Conservation (phyloP, 2,329 filamentous ascomycete species). For the Monilinia aucupariae region DNA sequence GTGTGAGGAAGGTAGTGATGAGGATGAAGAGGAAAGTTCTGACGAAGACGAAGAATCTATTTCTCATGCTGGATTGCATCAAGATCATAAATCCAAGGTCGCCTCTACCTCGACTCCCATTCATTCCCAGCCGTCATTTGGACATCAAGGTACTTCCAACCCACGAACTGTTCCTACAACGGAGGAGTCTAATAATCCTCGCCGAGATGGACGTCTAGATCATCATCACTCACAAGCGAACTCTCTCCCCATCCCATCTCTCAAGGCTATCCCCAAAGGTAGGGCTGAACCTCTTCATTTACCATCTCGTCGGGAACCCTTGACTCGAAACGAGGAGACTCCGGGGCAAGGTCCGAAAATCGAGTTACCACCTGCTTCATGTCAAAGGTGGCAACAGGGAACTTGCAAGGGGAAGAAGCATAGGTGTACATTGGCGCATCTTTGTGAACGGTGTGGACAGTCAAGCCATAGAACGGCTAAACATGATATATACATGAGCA, state of each 20-base stretch:
- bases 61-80: not conserved
- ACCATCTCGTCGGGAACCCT: not conserved
- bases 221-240: not conserved
- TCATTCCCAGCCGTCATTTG: not conserved
- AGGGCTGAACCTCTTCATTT: not conserved
- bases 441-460: constrained; percentile 5
- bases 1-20: not conserved
- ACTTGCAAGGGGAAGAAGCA: constrained; percentile 1
- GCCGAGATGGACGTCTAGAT: not conserved
- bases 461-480: constrained; percentile 2
- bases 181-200: no score
- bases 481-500: constrained; percentile 11
- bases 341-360: not conserved
- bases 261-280: no score
- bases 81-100: not conserved
- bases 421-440: not conserved
- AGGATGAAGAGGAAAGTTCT: not conserved
- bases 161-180: not conserved
- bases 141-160: not conserved
- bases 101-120: not conserved
- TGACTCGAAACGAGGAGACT: not conserved
- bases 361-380: not conserved
- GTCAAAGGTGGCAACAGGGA: not conserved
- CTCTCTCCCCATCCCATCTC: no score
- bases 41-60: not conserved